Base-by-base conservation (phyloP, 2,329 filamentous ascomycete genomes). In the Alternaria dauci region DNA sequence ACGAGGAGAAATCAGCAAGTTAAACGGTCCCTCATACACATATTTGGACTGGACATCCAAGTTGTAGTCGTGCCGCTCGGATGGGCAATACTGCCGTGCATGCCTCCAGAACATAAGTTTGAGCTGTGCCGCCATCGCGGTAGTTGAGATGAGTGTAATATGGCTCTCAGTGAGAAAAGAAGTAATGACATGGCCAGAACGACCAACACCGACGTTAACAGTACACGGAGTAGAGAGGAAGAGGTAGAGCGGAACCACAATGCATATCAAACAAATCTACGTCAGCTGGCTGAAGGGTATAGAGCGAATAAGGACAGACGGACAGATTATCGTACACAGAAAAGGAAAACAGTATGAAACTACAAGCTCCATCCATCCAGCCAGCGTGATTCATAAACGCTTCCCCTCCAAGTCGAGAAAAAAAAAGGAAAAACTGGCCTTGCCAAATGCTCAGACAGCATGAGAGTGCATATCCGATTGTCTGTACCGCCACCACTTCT, bases 401-500 rank as follows among this genome's bases (percentile, higher is more conserved):
- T 2, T 18, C 5, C 12, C 2, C n/a, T 23, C 18, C 18, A 8
- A 11, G 32, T 16, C 18, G 14, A 36, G 16, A 11, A 23, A 23
- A 18, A 18, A 18, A 23, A 48, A 48, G 30, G 28, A 36, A 34
- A 34, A 0, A 2, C 12, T 9, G 8, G 23, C 32, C 4, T 2
- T 34, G 30, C 46, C 20, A 34, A 28, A 48, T 30, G 34, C 30
- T 59, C 41, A 65, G 18, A 64, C 48, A 61, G 52, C 52, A 41
- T 65, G 60, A 14, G 47, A n/a, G 28, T 63, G 46, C 4, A 62
- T 16, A 39, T 70, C 66, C 12, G 14, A 52, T 14, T 67, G 63
- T 54, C 64, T 56, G 23, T 56, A 53, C 30, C 60, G 60, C 70
- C 70, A 71, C 70, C 68, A 69, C 51, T 63, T 71, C 51, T 67